phyloP scores from a whole-genome alignment of 768 basidiomycete genomes.

The Lactarius evosmus region DNA sequence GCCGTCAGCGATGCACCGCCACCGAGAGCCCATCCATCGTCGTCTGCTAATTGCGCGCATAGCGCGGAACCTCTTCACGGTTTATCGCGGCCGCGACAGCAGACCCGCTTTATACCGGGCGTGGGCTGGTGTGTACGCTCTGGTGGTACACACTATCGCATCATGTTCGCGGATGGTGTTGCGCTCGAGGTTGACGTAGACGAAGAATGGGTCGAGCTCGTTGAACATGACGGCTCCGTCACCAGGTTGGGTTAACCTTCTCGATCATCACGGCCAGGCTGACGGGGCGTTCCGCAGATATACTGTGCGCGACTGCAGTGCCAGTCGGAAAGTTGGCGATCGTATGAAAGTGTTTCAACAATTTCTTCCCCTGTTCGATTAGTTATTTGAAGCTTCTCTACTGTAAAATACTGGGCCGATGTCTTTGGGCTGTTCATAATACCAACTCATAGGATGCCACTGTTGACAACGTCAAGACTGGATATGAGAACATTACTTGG shows the following conservation, averaged over 20 bases:
- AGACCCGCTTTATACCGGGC: conserved; percentile 42
- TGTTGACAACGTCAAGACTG: not conserved
- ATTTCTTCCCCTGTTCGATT: conserved; percentile 44
- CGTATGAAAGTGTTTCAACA: conserved; percentile 43
- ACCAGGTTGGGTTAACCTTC: conserved; percentile 28
- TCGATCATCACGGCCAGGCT: not conserved
- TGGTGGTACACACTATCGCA: conserved; percentile 39
- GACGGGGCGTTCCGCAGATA: conserved; percentile 30
- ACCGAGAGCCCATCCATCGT: conserved; percentile 22
- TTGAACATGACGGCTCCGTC: conserved; percentile 32
- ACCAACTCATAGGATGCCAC: not conserved
- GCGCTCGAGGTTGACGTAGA: conserved; percentile 43
- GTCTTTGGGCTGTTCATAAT: not conserved
- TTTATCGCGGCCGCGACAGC: conserved; percentile 20
- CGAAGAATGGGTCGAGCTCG: conserved; percentile 42
- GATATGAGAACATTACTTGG: not conserved
- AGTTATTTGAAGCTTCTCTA: conserved; percentile 16
- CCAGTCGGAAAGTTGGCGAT: conserved; percentile 37
- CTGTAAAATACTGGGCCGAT: not conserved
- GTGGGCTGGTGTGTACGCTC: conserved; percentile 46
- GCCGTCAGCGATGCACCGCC: conserved; percentile 18
- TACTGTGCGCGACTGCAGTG: conserved; percentile 37
- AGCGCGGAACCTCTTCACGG: conserved; percentile 5
- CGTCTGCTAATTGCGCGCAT: conserved; percentile 24
- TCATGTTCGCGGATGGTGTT: conserved; percentile 45